A percentile compares a stretch with the other conserved stretches of the same genome.
These are phyloP conservation scores for Colletotrichum musae DNA, from an alignment of 2,329 filamentous ascomycete genomes.

Conservation along the genomic window DNA sequence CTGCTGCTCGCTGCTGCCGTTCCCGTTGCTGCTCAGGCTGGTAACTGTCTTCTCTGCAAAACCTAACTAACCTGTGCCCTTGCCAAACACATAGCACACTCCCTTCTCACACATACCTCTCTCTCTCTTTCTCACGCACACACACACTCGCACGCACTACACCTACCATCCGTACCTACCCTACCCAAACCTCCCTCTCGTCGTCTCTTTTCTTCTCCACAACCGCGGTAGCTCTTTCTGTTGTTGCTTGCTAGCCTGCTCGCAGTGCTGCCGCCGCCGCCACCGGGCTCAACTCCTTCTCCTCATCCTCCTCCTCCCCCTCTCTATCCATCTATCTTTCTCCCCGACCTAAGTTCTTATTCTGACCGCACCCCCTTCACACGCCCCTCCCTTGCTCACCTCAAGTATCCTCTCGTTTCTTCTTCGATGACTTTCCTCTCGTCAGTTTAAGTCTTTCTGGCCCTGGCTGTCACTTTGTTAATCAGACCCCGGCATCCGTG, in stretches of 20 bases:
- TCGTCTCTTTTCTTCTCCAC: conserved; percentile 40
- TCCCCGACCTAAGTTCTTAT: conserved; percentile 16
- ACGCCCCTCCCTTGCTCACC: conserved; percentile 34
- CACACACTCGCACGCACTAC: not conserved
- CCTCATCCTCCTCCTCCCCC: not conserved
- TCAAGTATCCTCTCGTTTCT: conserved; percentile 38
- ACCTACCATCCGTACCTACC: not conserved
- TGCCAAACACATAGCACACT: conserved; percentile 16
- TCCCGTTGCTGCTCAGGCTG: conserved; percentile 2
- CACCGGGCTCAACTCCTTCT: conserved; percentile 17
- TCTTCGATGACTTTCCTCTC: conserved; percentile 41
- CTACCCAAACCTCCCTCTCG: conserved; percentile 25
- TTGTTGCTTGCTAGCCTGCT: conserved; percentile 9
- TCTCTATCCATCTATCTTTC: not conserved
- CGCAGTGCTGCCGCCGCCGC: conserved; percentile 8
- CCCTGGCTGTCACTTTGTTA: conserved; percentile 43
- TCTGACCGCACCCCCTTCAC: conserved; percentile 33
- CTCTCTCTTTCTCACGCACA: conserved; percentile 6
- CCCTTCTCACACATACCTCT: not conserved
- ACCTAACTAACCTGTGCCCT: conserved; percentile 36
- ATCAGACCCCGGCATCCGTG: conserved; percentile 41
- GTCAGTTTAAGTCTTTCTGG: conserved; percentile 36
- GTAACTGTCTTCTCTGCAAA: conserved; percentile 18
- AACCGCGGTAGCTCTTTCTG: conserved; percentile 22
- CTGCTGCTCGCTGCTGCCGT: conserved; percentile 5